A percentile compares a stretch with the other conserved stretches of the same genome.
These are phyloP conservation scores for Henckelia pumila DNA, from an alignment of 257 asterid species.

Conservation along the genomic window DNA sequence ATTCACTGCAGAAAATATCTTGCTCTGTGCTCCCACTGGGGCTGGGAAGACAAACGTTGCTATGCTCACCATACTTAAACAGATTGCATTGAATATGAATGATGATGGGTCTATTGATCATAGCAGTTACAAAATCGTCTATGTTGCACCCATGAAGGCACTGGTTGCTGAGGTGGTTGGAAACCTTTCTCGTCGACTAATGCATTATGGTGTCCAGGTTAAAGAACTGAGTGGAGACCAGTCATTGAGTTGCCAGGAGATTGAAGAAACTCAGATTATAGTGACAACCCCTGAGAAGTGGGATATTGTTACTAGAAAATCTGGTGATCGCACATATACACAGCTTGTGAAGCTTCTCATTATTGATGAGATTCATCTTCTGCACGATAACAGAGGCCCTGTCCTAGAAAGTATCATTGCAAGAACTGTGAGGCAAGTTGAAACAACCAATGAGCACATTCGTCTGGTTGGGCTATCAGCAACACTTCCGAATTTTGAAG, in stretches of 20 bases:
- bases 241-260: conserved; percentile 9
- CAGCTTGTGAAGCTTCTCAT: not conserved
- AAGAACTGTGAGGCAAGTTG: conserved; percentile 18
- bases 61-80: conserved; percentile 18
- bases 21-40: conserved; percentile 17
- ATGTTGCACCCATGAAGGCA: conserved; percentile 19
- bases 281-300: conserved; percentile 5
- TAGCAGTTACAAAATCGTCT: conserved; percentile 5
- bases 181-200: conserved; percentile 7
- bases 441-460: conserved; percentile 8
- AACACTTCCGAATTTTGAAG: too few species aligned
- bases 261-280: conserved; percentile 17
- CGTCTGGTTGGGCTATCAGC: conserved; percentile 19
- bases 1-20: conserved; percentile 5
- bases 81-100: conserved; percentile 11
- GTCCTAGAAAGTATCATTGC: conserved; percentile 13
- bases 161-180: conserved; percentile 17
- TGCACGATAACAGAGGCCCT: conserved; percentile 16
- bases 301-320: too few species aligned
- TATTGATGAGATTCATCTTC: conserved; percentile 16
- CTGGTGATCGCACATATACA: too few species aligned
- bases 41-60: conserved; percentile 14
- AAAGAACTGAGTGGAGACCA: conserved; percentile 19
- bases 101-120: conserved; percentile 11
- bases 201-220: conserved; percentile 11